A percentile compares a stretch with the other conserved stretches of the same genome.
Evolutionary conservation across 805 yeast species (phyloP).

Genomic region (Suhomyces canberraensis): DNA sequence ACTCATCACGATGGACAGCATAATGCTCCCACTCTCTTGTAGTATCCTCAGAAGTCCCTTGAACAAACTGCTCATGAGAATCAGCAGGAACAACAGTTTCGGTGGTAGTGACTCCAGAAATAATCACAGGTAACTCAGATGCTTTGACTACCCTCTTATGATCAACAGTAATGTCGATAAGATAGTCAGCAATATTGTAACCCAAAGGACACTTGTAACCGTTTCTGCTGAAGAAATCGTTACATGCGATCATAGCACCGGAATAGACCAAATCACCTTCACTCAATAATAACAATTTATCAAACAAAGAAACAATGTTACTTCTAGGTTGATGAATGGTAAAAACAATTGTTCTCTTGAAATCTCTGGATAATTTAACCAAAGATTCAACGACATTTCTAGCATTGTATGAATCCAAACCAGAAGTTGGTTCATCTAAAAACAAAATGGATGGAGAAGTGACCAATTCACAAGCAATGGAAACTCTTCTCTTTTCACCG

Average conservation of each 20-base stretch:
- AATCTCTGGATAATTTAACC: conserved; percentile 73
- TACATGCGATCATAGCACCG: conserved; percentile 74
- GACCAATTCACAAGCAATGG: conserved; percentile 89
- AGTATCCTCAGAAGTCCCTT: conserved; percentile 39
- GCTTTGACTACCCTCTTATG: conserved; percentile 30
- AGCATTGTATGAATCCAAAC: conserved; percentile 92
- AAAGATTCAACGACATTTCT: conserved; percentile 84
- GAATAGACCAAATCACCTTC: conserved; percentile 85
- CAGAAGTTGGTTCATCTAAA: conserved; percentile 93
- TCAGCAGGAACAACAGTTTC: conserved; percentile 10
- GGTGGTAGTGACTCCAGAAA: conserved; percentile 6
- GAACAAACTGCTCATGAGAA: conserved; percentile 30
- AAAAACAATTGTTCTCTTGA: conserved; percentile 82
- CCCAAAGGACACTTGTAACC: conserved; percentile 87
- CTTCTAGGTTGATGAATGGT: conserved; percentile 98
- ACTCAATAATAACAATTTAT: conserved; percentile 73
- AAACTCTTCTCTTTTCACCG: conserved; percentile 88
- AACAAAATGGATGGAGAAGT: conserved; percentile 83
- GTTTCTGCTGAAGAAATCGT: conserved; percentile 66
- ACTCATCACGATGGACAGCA: conserved; percentile 77
- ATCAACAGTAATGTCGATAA: conserved; percentile 86
- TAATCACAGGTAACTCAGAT: conserved; percentile 4
- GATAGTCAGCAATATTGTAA: conserved; percentile 88
- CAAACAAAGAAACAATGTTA: conserved; percentile 89
- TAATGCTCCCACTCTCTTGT: conserved; percentile 85